These are phyloP conservation scores for Sphaceloma murrayae DNA, from an alignment of 2,329 filamentous ascomycete species.

Conservation along the genomic window DNA sequence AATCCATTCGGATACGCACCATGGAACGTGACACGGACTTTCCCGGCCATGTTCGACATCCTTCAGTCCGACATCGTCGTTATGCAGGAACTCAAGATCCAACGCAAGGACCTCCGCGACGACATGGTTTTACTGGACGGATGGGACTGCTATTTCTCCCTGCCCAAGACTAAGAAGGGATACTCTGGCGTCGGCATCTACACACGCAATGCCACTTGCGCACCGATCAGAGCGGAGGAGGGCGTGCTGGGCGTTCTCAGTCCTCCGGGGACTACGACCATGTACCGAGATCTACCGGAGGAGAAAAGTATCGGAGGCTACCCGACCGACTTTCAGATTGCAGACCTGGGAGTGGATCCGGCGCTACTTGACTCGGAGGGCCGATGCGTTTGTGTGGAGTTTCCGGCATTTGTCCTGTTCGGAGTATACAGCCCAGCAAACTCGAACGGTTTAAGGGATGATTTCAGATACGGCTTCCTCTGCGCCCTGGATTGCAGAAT, in stretches of 20 bases:
- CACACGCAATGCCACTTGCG: slow-evolving; percentile 75
- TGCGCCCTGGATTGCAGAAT: slow-evolving; percentile 72
- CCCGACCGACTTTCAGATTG: slow-evolving; percentile 59
- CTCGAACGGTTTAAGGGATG: slow-evolving; percentile 70
- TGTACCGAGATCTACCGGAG: slow-evolving; percentile 64
- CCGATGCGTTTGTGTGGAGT: slow-evolving; percentile 82
- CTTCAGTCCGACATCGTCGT: slow-evolving; percentile 87
- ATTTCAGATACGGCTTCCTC: slow-evolving; percentile 73
- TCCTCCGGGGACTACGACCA: slow-evolving; percentile 58
- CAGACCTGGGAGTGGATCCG: slow-evolving; percentile 55
- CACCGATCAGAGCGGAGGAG: slow-evolving; percentile 83
- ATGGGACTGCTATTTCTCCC: slow-evolving; percentile 93
- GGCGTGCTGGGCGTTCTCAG: slow-evolving; percentile 77
- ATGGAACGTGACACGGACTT: slow-evolving; percentile 39
- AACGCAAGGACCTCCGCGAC: slow-evolving; percentile 80
- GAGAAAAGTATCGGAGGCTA: slow-evolving; percentile 82
- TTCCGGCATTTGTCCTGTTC: slow-evolving; percentile 86
- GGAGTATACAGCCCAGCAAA: slow-evolving; percentile 89
- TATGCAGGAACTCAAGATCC: slow-evolving; percentile 95
- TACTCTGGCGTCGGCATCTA: slow-evolving; percentile 96
- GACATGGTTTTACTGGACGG: slow-evolving; percentile 93
- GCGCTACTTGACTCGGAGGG: slow-evolving; percentile 77
- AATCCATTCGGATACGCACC: slow-evolving; percentile 46
- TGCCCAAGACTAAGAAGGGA: slow-evolving; percentile 90
- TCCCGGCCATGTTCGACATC: slow-evolving; percentile 77